A percentile compares a stretch with the other conserved stretches of the same genome.
Evolutionary conservation across 306 rosid species (phyloP).

Genomic region (Corylus avellana): DNA sequence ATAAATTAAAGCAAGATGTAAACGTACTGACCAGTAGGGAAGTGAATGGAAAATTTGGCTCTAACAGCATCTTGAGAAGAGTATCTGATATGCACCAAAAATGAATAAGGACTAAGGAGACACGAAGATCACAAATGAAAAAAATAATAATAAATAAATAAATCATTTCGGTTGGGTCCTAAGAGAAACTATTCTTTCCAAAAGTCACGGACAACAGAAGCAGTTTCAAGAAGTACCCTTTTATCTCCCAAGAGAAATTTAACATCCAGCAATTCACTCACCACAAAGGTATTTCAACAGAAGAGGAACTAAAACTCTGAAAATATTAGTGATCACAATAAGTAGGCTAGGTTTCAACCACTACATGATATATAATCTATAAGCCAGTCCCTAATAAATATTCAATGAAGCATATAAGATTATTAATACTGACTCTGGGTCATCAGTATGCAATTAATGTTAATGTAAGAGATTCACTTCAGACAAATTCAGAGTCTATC

Average conservation of each 20-base stretch:
- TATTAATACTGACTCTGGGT: not conserved
- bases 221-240: not conserved
- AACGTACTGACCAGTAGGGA: constrained; percentile 65
- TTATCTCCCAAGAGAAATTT: not conserved
- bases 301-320: not conserved
- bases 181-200: not conserved
- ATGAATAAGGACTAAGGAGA: constrained; percentile 51
- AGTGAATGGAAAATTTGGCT: constrained; percentile 69
- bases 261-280: not conserved
- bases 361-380: not conserved
- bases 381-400: not conserved
- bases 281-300: not conserved
- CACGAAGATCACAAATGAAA: constrained; percentile 33
- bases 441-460: not conserved
- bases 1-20: constrained; percentile 30
- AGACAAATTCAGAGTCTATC: too few species aligned
- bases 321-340: not conserved
- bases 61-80: constrained; percentile 74
- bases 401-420: not conserved
- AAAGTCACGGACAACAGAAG: not conserved
- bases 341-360: not conserved
- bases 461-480: too few species aligned
- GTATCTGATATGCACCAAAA: constrained; percentile 59
- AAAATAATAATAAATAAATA: constrained; percentile 6
- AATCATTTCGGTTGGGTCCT: not conserved